A percentile compares a stretch with the other conserved stretches of the same genome.
These are phyloP conservation scores for Penicillium sp. DNA, from an alignment of 2,329 filamentous ascomycete genomes.

Conservation along the genomic window DNA sequence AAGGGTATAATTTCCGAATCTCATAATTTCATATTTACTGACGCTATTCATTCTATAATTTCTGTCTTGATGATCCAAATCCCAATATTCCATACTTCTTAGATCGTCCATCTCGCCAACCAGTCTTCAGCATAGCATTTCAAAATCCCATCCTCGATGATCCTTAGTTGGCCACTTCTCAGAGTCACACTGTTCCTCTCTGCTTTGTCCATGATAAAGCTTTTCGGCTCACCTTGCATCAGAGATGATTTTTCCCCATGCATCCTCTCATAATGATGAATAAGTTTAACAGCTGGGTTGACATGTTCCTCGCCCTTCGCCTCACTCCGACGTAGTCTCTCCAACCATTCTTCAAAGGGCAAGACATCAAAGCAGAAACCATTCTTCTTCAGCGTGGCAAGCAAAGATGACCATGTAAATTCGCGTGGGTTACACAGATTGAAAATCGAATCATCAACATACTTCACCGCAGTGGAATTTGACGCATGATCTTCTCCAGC, in stretches of 20 bases:
- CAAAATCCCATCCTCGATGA: slow-evolving; percentile 35
- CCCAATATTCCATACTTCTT: background rate
- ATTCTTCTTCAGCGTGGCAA: slow-evolving; percentile 28
- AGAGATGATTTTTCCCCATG: slow-evolving; percentile 13
- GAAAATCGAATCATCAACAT: slow-evolving; percentile 29
- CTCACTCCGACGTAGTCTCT: slow-evolving; percentile 31
- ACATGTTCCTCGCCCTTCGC: slow-evolving; percentile 26
- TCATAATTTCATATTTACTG: too few species aligned
- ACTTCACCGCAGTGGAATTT: background rate
- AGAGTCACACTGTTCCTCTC: slow-evolving; percentile 32
- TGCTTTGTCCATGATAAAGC: slow-evolving; percentile 29
- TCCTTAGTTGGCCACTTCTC: slow-evolving; percentile 26
- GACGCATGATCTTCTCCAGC: background rate
- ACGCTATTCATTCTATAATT: too few species aligned
- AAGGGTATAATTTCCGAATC: too few species aligned
- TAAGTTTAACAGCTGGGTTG: slow-evolving; percentile 37
- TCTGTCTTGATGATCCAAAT: too few species aligned
- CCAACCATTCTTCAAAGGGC: slow-evolving; percentile 36
- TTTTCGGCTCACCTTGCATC: slow-evolving; percentile 1
- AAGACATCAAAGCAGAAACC: slow-evolving; percentile 40
- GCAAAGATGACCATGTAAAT: slow-evolving; percentile 39
- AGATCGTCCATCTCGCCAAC: slow-evolving; percentile 27
- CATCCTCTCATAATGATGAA: slow-evolving; percentile 32
- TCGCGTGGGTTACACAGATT: slow-evolving; percentile 31
- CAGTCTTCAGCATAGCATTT: slow-evolving; percentile 32